Evolutionary conservation across 805 yeast species (phyloP), one percentile per base, ranked within the genome.

Genomic region (Wickerhamomyces chambardii): DNA sequence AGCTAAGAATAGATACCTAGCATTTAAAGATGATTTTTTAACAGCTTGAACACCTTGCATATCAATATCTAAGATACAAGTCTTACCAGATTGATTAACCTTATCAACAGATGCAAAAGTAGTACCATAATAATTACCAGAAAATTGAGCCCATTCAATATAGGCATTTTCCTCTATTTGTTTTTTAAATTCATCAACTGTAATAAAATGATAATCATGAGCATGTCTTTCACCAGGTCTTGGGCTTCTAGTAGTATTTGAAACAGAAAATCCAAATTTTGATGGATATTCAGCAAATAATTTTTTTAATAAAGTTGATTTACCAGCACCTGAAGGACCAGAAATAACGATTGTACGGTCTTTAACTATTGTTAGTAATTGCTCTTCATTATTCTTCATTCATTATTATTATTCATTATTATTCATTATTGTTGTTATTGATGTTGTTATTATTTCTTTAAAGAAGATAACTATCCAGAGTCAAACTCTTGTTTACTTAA

Each of bases 11-110:
- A 92, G 64, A 59, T 58, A 92, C 58, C 89, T 73, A 21, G 98
- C 96, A 48, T 84, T 76, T 50, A 92, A 69, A 46, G 75, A 74
- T 15, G 95, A 75, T 36, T 75, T 63, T 64, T 92, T 92, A 45
- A 92, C 96, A 18, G 86, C 71, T 64, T 84, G 81, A 51, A 92
- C 98, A 46, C 99, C 99, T 66, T 92, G 97, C 97, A 90, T 89
- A 72, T 92, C 99, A 46, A 92, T 92, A 62, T 92, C 99, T 55
- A 92, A 70, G 43, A 92, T 79, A 66, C 97, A 92, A 35, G 79
- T 80, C 59, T 71, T 76, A 48, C 86, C 84, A 40, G 69, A 57
- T 35, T 61, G 59, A 24, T 68, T 59, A 29, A 63, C 70, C 31
- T 70, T 66, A 48, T 83, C 72, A 31, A 92, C 97, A 22, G 95